Conservation (phyloP, 1,284 basidiomycete genomes). For the Puccinia polysora region DNA sequence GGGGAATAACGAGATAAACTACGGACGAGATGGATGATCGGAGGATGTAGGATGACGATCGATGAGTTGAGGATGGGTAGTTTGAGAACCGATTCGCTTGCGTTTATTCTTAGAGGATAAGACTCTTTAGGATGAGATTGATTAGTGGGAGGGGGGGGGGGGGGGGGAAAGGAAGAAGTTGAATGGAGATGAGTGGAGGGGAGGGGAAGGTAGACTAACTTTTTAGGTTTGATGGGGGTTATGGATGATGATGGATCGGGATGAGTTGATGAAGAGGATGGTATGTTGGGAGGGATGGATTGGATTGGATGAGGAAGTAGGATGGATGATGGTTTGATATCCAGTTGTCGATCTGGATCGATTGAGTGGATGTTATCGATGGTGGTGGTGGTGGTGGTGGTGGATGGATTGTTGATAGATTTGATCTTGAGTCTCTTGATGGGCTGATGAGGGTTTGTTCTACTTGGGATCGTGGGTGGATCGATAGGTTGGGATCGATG, state of each 20-base stretch:
- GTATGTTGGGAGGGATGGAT: not conserved
- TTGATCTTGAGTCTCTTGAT: not conserved
- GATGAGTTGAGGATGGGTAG: too few species aligned
- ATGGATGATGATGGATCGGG: not conserved
- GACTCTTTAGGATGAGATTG: not conserved
- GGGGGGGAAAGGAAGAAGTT: not conserved
- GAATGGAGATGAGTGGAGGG: constrained; percentile 32
- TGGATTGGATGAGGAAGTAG: not conserved
- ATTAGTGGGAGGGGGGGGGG: too few species aligned
- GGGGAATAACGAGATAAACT: not conserved
- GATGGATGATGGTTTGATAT: not conserved
- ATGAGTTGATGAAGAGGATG: not conserved
- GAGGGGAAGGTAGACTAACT: constrained; percentile 36
- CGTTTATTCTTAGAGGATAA: constrained; percentile 18
- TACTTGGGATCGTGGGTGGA: not conserved
- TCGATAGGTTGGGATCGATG: not conserved
- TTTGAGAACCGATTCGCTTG: constrained; percentile 17
- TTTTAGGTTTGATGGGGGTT: constrained; percentile 5
- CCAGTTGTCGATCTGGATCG: not conserved
- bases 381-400: too few species aligned
- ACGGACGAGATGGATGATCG: not conserved
- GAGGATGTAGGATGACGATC: not conserved
- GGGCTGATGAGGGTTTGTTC: not conserved
- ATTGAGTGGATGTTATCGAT: not conserved
- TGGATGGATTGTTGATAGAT: not conserved